Conservation (phyloP, 83 land plant genomes). For the Thuja plicata region DNA sequence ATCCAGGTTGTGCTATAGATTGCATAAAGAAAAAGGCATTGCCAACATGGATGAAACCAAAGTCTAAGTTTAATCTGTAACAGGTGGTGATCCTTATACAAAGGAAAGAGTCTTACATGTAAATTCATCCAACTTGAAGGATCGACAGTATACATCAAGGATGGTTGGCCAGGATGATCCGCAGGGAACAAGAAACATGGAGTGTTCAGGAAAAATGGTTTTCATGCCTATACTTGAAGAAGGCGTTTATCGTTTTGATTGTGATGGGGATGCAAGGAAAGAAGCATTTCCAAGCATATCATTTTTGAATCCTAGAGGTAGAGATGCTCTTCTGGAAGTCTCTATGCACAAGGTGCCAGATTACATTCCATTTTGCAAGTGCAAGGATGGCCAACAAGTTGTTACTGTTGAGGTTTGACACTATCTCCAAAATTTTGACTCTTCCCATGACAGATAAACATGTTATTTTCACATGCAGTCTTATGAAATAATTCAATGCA, state of each 20-base stretch:
- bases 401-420: conserved; percentile 60
- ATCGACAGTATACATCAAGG: conserved; percentile 4
- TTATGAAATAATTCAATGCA: not conserved
- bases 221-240: conserved; percentile 80
- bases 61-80: not conserved
- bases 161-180: conserved; percentile 23
- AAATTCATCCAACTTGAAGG: not conserved
- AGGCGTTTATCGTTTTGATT: conserved; percentile 84
- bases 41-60: not conserved
- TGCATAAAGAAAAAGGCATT: not conserved
- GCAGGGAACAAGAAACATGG: conserved; percentile 19
- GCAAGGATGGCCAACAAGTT: conserved; percentile 54
- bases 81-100: not conserved
- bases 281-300: conserved; percentile 71
- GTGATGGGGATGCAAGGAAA: conserved; percentile 43
- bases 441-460: not conserved
- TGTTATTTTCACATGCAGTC: not conserved
- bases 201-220: conserved; percentile 44
- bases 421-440: not conserved
- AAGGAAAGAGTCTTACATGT: conserved; percentile 1
- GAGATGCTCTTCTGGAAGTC: conserved; percentile 49
- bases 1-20: not conserved
- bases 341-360: conserved; percentile 30
- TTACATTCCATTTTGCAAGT: conserved; percentile 48
- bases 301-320: conserved; percentile 48